Evolutionary conservation across 75 land plant species (phyloP).

Genomic region (Picea sitchensis): DNA sequence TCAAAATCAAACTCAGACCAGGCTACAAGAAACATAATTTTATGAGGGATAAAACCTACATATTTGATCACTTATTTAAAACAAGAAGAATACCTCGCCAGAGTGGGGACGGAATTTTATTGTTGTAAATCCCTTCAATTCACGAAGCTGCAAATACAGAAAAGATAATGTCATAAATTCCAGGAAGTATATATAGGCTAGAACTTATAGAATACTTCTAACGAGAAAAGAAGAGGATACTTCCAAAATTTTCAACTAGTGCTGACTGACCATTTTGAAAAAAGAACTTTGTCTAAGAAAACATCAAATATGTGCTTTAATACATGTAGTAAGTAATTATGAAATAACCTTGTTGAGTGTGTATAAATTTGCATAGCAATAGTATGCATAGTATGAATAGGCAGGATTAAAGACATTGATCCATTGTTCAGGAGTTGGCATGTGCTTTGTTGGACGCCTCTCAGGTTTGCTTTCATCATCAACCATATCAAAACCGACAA

Average conservation of each 20-base stretch:
- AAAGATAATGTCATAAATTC: not conserved
- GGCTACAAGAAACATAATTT: not conserved
- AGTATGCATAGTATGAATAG: constrained; percentile 51
- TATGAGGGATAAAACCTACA: not conserved
- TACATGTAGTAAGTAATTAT: not conserved
- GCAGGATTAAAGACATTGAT: constrained; percentile 47
- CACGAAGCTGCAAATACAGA: constrained; percentile 36
- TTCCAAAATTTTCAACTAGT: no score
- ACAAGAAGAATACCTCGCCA: constrained; percentile 37
- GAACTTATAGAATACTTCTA: not conserved
- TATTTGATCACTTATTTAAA: not conserved
- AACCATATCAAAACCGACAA: constrained; percentile 59
- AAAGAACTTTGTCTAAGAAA: no score
- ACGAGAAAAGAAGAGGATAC: not conserved
- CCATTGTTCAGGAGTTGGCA: constrained; percentile 51
- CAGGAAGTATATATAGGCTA: no score
- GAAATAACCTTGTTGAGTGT: constrained; percentile 38
- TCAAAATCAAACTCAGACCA: not conserved
- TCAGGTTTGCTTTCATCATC: constrained; percentile 69
- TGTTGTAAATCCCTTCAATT: constrained; percentile 41
- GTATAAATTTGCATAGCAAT: constrained; percentile 48
- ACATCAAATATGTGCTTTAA: not conserved
- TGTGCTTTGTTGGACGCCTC: constrained; percentile 52
- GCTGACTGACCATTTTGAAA: no score
- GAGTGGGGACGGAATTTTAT: constrained; percentile 52